These are phyloP conservation scores for Epichloe festucae DNA, from an alignment of 2,329 filamentous ascomycete species.

Conservation along the genomic window DNA sequence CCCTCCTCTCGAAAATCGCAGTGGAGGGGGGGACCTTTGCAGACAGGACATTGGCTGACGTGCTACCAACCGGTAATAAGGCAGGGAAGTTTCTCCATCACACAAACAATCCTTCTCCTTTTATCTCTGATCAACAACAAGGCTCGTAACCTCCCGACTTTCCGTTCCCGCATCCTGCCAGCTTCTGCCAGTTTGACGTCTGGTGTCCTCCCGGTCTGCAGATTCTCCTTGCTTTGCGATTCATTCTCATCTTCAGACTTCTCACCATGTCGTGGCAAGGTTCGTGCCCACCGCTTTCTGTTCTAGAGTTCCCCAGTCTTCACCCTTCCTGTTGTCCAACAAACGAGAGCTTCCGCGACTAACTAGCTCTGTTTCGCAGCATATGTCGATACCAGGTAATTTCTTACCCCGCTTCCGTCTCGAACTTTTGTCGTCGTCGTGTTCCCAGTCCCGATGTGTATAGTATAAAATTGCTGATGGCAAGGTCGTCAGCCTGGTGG, in stretches of 20 bases:
- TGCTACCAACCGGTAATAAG: background rate
- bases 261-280: constrained; percentile 64
- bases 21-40: constrained; percentile 5
- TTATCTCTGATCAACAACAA: background rate
- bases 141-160: background rate
- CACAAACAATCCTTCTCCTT: constrained; percentile 2
- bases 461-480: constrained; percentile 8
- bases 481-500: constrained; percentile 54
- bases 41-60: constrained; percentile 2
- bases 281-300: constrained; percentile 21
- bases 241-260: constrained; percentile 4
- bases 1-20: constrained; percentile 7
- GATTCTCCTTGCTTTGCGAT: constrained; percentile 1
- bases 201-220: constrained; percentile 1
- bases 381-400: constrained; percentile 40
- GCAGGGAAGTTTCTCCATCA: constrained; percentile 1
- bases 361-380: constrained; percentile 21
- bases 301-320: constrained; percentile 10
- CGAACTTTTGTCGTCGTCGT: background rate
- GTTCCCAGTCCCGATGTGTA: constrained; percentile 9
- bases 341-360: constrained; percentile 6
- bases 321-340: constrained; percentile 10
- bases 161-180: background rate
- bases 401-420: background rate
- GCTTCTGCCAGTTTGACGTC: background rate